These are phyloP conservation scores for Hypericum perforatum DNA, from an alignment of 345 rosid genomes.

Conservation along the genomic window DNA sequence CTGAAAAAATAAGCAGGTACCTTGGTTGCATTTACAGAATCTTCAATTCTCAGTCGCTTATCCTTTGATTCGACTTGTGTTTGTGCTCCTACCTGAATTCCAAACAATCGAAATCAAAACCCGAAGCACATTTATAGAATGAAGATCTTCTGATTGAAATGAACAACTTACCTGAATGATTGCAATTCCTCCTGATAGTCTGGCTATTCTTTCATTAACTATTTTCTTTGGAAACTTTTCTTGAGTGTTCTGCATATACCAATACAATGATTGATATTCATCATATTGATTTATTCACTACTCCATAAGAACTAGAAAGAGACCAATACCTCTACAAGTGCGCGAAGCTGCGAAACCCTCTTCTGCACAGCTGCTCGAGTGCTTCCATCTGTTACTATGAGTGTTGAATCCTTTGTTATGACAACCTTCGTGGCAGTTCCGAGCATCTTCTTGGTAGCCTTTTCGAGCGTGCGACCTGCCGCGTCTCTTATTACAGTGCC, in stretches of 20 bases:
- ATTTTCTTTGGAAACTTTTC: conserved; percentile 66
- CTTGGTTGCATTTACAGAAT: conserved; percentile 94
- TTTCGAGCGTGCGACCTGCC: conserved; percentile 56
- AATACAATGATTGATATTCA: not conserved
- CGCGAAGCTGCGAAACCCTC: conserved; percentile 61
- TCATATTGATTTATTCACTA: not conserved
- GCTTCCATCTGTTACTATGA: conserved; percentile 69
- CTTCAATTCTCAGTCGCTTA: conserved; percentile 76
- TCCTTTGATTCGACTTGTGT: conserved; percentile 87
- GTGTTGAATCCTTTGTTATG: conserved; percentile 68
- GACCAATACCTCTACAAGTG: conserved; percentile 50
- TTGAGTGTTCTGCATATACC: conserved; percentile 49
- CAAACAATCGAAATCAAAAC: conserved; percentile 12
- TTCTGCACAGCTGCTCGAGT: conserved; percentile 52
- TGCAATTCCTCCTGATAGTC: conserved; percentile 78
- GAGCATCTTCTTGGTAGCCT: conserved; percentile 65
- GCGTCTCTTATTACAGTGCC: conserved; percentile 88
- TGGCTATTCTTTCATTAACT: conserved; percentile 75
- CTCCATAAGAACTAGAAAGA: not conserved
- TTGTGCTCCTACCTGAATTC: conserved; percentile 77
- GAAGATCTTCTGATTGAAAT: not conserved
- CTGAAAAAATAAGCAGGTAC: conserved; percentile 21
- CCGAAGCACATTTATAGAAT: not conserved
- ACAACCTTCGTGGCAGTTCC: conserved; percentile 65
- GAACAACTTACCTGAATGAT: conserved; percentile 54